Base-by-base conservation (phyloP, 148 eudicot species). In the Rhododendron simsii region DNA sequence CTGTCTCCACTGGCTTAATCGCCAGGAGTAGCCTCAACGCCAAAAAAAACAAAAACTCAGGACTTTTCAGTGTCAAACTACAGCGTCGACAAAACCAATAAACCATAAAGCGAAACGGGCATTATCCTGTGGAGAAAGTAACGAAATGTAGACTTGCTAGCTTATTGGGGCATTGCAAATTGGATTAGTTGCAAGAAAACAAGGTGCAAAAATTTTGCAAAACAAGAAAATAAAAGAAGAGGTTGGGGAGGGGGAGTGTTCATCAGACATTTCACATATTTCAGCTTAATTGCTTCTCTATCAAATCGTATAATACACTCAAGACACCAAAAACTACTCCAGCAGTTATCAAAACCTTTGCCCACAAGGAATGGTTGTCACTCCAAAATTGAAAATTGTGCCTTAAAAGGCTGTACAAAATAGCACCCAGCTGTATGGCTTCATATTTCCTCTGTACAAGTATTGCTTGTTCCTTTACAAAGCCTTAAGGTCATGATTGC, bases 401-500 rank as follows among this genome's bases (percentile, higher is more conserved):
- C 39, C 10, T 9, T 8, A 69, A 71, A 71, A 1, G n/a, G 59
- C 16, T 84, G 80, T 84, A 71, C 85, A 84, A 71, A 51, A 81
- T 45, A 84, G 28, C 63, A 84, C n/a, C 80, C 47, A 84, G 28
- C 26, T 47, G 57, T 45, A 41, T 65, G 61, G 74, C 26, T 15
- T 67, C 77, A 45, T 47, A 63, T 83, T 44, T 48, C 63, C 44
- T 69, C 14, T 73, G 63, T 71, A 48, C 79, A 71, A 2, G 63
- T 33, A 73, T 50, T 16, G 44, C 26, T 84, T 69, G 12, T 18
- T 41, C 77, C 65, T 67, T 73, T 37, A 28, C 47, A 48, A 67
- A 83, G 21, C 61, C 44, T 78, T 57, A 48, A 26, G 63, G 65
- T 48, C 48, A 48, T 84, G 80, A 73, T 48, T 71, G 85, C 16